These are phyloP conservation scores for Penicillium sp. DNA, from an alignment of 2,329 filamentous ascomycete species.

Conservation along the genomic window DNA sequence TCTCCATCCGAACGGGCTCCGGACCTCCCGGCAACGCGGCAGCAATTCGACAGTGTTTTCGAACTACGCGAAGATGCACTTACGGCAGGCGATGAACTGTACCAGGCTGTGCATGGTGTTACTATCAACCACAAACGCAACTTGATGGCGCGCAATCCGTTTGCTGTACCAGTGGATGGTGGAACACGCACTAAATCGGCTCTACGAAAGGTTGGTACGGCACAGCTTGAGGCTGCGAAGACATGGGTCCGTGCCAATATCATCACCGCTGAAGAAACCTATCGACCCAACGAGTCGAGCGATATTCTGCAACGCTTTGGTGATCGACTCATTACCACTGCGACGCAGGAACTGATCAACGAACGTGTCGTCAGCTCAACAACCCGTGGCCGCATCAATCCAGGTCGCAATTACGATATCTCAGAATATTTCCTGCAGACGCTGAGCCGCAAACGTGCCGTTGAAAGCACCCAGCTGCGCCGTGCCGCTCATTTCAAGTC, in stretches of 20 bases:
- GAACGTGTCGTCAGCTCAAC: constrained; percentile 34
- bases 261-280: constrained; percentile 37
- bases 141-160: constrained; percentile 30
- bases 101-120: constrained; percentile 24
- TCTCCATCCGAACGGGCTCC: constrained; percentile 32
- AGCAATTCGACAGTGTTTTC: constrained; percentile 37
- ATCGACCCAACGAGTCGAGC: constrained; percentile 32
- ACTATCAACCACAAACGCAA: constrained; percentile 31
- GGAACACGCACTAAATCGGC: constrained; percentile 2
- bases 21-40: constrained; percentile 37
- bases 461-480: constrained; percentile 35
- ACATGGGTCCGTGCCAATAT: constrained; percentile 44
- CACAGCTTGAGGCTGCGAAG: constrained; percentile 34
- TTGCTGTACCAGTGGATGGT: constrained; percentile 23
- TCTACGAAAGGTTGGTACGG: constrained; percentile 15
- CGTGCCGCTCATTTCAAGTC: constrained; percentile 38
- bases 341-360: constrained; percentile 34
- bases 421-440: constrained; percentile 35
- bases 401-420: constrained; percentile 40
- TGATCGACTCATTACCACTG: constrained; percentile 31
- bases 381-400: constrained; percentile 33
- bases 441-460: constrained; percentile 34
- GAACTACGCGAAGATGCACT: constrained; percentile 33
- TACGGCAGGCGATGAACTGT: constrained; percentile 30
- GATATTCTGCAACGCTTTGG: constrained; percentile 27